These are phyloP conservation scores for Metschnikowia arizonensis DNA, from an alignment of 805 yeast species.

Conservation along the genomic window DNA sequence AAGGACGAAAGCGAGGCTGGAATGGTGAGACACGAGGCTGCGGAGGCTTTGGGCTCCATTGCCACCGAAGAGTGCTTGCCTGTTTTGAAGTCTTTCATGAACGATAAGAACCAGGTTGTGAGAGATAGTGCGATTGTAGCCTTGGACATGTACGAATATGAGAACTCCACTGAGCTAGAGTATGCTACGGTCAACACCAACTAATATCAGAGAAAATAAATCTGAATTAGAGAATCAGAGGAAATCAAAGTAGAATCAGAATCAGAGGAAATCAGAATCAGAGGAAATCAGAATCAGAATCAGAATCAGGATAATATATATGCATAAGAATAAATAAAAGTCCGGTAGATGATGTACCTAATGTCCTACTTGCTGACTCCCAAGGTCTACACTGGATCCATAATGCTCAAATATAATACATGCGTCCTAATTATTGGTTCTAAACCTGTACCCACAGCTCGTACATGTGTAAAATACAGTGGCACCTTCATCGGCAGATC, in stretches of 20 bases:
- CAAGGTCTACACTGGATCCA: not conserved
- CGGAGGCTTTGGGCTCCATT: conserved; percentile 95
- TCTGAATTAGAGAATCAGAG: not conserved
- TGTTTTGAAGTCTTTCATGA: conserved; percentile 69
- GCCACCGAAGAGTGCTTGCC: conserved; percentile 96
- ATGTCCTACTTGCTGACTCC: not conserved
- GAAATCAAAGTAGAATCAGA: not conserved
- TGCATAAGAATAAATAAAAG: too few species aligned
- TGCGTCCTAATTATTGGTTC: conserved; percentile 72
- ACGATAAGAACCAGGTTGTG: conserved; percentile 84
- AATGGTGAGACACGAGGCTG: conserved; percentile 99
- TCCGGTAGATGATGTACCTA: not conserved
- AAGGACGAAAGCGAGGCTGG: conserved; percentile 80
- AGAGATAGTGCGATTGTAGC: conserved; percentile 97
- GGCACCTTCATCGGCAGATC: conserved; percentile 99
- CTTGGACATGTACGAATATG: conserved; percentile 96
- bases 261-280: not conserved
- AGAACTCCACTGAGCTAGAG: conserved; percentile 77
- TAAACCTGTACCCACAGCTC: conserved; percentile 84
- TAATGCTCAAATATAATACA: conserved; percentile 2
- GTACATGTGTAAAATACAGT: conserved; percentile 98
- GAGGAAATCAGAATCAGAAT: not conserved
- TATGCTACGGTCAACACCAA: conserved; percentile 40
- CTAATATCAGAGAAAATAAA: conserved; percentile 1
- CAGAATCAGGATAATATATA: too few species aligned